Evolutionary conservation across 257 asterid species (phyloP), one percentile per base, ranked within the genome.

Genomic region (Capsicum chinense): DNA sequence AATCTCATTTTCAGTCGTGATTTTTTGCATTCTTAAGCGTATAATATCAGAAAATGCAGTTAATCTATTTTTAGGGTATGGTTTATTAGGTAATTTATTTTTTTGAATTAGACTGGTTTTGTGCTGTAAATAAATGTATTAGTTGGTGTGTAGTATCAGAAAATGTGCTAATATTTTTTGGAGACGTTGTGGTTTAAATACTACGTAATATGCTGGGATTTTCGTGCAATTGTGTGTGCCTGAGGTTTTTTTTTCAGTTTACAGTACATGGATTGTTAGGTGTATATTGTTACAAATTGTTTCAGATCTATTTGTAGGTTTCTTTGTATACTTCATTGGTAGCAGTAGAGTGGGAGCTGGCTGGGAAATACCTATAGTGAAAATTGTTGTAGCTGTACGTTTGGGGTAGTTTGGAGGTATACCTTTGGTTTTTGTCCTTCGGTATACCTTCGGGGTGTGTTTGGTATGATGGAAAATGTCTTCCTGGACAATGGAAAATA

Each of bases 381-480:
- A 59, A 70, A 70, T 69, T 70, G 57, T 70, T 12, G 2, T 42
- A 44, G 56, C 79, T 44, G 17, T 71, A 42, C 7, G 58, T 44
- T 71, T n/a, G 57, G 79, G 39, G 79, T 44, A 44, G 57, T n/a
- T 71, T 47, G 57, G 79, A 26, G 39, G 78, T 68, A 39, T 14
- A 7, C 11, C 4, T 11, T 15, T 47, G 78, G 54, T 39, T 44
- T 56, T 71, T 71, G 57, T 71, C 44, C 44, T 39, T 39, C 3
- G 44, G 44, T 39, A 39, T 39, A 39, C 44, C 5, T 39, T 39
- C 3, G 33, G 33, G 33, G 33, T 26, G 2, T 26, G 33, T 26
- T 26, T 26, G 33, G 33, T 26, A 26, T 26, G 33, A 26, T 26
- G 33, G 33, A 26, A 26, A 26, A 26, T 26, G 33, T 26, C 33